phyloP scores from a whole-genome alignment of 2,329 filamentous ascomycete genomes.

The Aspergillus intermedius region DNA sequence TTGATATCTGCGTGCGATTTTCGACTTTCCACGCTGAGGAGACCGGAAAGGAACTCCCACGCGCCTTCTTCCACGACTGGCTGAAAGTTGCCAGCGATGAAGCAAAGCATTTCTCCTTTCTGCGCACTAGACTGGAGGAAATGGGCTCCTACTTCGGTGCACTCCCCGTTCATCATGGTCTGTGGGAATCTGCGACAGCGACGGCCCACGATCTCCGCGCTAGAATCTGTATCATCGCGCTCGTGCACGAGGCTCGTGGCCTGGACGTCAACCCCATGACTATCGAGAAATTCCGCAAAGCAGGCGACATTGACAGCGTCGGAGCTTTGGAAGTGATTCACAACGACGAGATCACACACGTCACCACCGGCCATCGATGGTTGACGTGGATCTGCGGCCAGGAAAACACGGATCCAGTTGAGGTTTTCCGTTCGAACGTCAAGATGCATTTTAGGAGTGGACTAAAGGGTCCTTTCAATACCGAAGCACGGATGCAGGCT shows the following conservation, averaged over 20 bases:
- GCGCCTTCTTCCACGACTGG: slow-evolving; percentile 45
- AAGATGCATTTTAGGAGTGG: slow-evolving; percentile 37
- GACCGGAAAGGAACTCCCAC: slow-evolving; percentile 27
- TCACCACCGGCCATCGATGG: slow-evolving; percentile 45
- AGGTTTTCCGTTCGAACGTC: slow-evolving; percentile 41
- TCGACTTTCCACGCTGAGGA: slow-evolving; percentile 36
- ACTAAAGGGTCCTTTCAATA: slow-evolving; percentile 42
- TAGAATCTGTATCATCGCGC: slow-evolving; percentile 42
- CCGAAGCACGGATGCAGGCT: slow-evolving; percentile 38
- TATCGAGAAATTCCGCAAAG: slow-evolving; percentile 42
- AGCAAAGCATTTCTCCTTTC: slow-evolving; percentile 44
- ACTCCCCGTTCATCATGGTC: slow-evolving; percentile 41
- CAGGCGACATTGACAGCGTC: slow-evolving; percentile 38
- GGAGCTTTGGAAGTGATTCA: slow-evolving; percentile 40
- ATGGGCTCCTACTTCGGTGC: slow-evolving; percentile 41
- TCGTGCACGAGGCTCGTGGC: slow-evolving; percentile 45
- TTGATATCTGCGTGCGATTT: slow-evolving; percentile 44
- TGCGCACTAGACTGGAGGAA: slow-evolving; percentile 41
- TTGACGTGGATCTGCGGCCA: slow-evolving; percentile 43
- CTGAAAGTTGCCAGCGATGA: slow-evolving; percentile 45
- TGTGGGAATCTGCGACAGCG: slow-evolving; percentile 40
- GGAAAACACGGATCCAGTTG: slow-evolving; percentile 40
- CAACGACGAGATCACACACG: slow-evolving; percentile 45
- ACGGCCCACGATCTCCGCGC: slow-evolving; percentile 42
- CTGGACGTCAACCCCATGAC: slow-evolving; percentile 45